Evolutionary conservation across 306 rosid genomes (phyloP).

Genomic region (Lupinus albus): DNA sequence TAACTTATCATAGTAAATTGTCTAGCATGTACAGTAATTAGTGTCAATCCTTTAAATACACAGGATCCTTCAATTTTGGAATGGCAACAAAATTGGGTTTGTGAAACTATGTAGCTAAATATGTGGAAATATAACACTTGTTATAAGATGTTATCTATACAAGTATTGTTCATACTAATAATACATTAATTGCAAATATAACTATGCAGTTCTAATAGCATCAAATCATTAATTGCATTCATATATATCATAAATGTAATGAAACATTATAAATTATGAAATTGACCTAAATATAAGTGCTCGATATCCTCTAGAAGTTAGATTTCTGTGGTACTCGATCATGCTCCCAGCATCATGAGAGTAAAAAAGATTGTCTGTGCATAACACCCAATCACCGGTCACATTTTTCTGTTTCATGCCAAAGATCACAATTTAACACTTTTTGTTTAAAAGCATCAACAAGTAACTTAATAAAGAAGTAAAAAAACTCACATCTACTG

Average conservation of each 20-base stretch:
- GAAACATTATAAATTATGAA: neutral
- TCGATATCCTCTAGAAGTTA: conserved; percentile 60
- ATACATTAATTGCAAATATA: too few species aligned
- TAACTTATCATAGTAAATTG: neutral
- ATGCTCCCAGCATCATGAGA: conserved; percentile 65
- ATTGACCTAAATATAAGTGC: conserved; percentile 68
- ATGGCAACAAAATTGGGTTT: too few species aligned
- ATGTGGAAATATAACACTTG: too few species aligned
- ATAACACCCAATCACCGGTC: conserved; percentile 55
- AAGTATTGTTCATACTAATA: too few species aligned
- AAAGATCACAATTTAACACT: neutral
- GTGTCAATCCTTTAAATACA: too few species aligned
- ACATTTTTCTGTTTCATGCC: conserved; percentile 44
- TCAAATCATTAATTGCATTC: neutral
- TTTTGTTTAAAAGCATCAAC: neutral
- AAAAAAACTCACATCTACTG: conserved; percentile 45
- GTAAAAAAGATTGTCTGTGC: conserved; percentile 41
- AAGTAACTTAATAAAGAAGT: conserved; percentile 8
- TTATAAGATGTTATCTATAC: too few species aligned
- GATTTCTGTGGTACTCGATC: conserved; percentile 62
- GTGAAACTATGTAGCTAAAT: too few species aligned
- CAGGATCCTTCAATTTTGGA: too few species aligned
- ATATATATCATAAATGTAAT: neutral
- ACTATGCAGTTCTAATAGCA: too few species aligned
- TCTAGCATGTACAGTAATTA: neutral